Evolutionary conservation across 805 yeast species (phyloP).

Genomic region (Phaffomyces antillensis): DNA sequence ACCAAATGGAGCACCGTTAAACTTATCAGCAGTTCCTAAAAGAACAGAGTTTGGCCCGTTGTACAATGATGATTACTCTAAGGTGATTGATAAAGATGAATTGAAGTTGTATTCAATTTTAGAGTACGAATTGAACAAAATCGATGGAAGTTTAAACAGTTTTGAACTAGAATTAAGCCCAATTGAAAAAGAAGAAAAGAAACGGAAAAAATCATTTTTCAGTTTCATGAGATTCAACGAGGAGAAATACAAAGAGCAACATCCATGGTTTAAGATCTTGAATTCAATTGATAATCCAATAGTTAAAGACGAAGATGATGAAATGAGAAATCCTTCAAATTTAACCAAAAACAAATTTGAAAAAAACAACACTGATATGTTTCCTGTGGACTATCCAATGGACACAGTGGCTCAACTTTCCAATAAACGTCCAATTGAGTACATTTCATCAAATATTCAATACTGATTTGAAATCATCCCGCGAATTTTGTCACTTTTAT

Average conservation of each 20-base stretch:
- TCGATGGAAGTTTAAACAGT: constrained; percentile 2
- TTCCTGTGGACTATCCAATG: constrained; percentile 3
- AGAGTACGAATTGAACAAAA: constrained; percentile 17
- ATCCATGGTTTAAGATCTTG: constrained; percentile 18
- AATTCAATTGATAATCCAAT: constrained; percentile 8
- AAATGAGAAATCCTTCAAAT: background rate
- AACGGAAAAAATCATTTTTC: background rate
- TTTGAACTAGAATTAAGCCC: constrained; percentile 4
- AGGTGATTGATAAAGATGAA: constrained; percentile 12
- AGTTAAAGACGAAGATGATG: background rate
- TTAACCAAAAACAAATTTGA: background rate
- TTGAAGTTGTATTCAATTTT: constrained; percentile 14
- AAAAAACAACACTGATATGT: constrained; percentile 9
- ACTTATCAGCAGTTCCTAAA: constrained; percentile 15
- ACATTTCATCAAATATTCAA: constrained; percentile 1
- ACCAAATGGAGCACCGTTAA: constrained; percentile 14
- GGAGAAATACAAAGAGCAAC: background rate
- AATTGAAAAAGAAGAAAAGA: background rate
- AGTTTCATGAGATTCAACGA: too few relatives aligned
- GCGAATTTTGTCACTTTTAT: too few relatives aligned
- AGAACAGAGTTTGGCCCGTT: constrained; percentile 9
- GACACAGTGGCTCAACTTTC: background rate
- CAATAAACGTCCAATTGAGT: background rate
- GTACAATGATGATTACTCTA: background rate
- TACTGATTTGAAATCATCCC: background rate